Evolutionary conservation across 306 rosid species (phyloP).

Genomic region (Fagus crenata): DNA sequence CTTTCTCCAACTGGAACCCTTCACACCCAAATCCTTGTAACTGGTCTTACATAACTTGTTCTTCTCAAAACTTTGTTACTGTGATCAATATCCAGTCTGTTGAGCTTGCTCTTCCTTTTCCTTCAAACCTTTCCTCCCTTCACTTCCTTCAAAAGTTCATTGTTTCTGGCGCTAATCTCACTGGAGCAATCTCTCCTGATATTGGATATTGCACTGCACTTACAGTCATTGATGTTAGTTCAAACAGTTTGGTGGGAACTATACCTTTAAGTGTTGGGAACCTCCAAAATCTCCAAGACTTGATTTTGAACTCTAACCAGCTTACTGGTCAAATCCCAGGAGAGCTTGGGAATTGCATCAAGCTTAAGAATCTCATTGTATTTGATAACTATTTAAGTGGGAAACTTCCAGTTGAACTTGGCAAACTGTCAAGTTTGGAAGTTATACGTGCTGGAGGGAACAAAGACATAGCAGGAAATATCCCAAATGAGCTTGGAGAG

Average conservation of each 20-base stretch:
- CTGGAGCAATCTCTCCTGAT: constrained; percentile 55
- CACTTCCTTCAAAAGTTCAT: constrained; percentile 60
- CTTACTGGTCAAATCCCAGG: constrained; percentile 69
- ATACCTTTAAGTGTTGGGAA: constrained; percentile 66
- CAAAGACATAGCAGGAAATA: constrained; percentile 58
- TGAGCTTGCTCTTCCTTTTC: constrained; percentile 65
- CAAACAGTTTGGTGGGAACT: constrained; percentile 60
- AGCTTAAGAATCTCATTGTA: constrained; percentile 51
- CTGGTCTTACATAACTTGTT: constrained; percentile 72
- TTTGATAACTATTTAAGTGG: constrained; percentile 67
- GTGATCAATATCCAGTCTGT: constrained; percentile 55
- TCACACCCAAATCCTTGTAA: constrained; percentile 61
- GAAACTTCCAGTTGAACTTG: constrained; percentile 51
- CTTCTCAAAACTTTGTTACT: constrained; percentile 50
- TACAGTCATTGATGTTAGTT: constrained; percentile 55
- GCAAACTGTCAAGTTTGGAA: constrained; percentile 55
- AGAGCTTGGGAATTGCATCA: constrained; percentile 56
- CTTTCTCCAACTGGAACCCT: constrained; percentile 58
- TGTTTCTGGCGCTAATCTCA: constrained; percentile 62
- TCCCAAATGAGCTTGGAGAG: constrained; percentile 63
- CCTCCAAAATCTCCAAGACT: constrained; percentile 56
- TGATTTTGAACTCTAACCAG: constrained; percentile 68
- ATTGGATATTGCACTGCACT: constrained; percentile 57
- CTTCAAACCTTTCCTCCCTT: constrained; percentile 59
- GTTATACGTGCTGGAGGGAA: constrained; percentile 78